Evolutionary conservation across 139 green algal genomes (phyloP), one percentile per base, ranked within the genome.

Genomic region (Chlamydomonas applanata): DNA sequence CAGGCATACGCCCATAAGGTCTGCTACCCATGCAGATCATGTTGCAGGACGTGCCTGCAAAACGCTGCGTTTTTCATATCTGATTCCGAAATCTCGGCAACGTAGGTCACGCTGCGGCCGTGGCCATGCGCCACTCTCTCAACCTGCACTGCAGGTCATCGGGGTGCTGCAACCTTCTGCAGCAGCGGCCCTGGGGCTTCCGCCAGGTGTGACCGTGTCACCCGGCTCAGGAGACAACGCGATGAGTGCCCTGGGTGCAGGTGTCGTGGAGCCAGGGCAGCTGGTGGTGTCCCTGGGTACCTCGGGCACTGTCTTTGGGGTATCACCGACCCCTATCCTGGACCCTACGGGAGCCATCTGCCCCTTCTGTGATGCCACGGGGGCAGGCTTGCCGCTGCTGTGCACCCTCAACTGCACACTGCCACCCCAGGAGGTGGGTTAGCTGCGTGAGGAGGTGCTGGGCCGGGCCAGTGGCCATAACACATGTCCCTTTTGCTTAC

Each of bases 321-420:
- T 85, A 62, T 84, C 77, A 2, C 70, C 33, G 45, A 79, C 60
- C 1, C 79, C 90, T 1, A 69, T 97, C 3, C 49, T 90, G 14
- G 93, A 97, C 83, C 69, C 79, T 30, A 88, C 68, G 0, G 90
- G 93, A 22, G 74, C 69, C 22, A 79, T 98, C 27, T 87, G 81
- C 53, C 89, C 93, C 30, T 98, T 98, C 79, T 92, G 84, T 67
- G 91, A 96, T 70, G 87, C 89, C 17, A 92, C 93, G 0, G 93
- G 88, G 9, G 72, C 57, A 36, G 94, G 87, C 81, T 78, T 97
- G 71, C 92, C 91, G 0, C 81, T 97, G 71, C 78, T 95, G 36
- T 97, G 93, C 88, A 95, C 88, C 3, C 85, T 95, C 69, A 98
- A 97, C 85, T 98, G 93, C 84, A 96, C 93, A 0, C 59, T 74